Evolutionary conservation across 306 rosid genomes (phyloP), one percentile per base, ranked within the genome.

Genomic region (Vigna nakashimae): DNA sequence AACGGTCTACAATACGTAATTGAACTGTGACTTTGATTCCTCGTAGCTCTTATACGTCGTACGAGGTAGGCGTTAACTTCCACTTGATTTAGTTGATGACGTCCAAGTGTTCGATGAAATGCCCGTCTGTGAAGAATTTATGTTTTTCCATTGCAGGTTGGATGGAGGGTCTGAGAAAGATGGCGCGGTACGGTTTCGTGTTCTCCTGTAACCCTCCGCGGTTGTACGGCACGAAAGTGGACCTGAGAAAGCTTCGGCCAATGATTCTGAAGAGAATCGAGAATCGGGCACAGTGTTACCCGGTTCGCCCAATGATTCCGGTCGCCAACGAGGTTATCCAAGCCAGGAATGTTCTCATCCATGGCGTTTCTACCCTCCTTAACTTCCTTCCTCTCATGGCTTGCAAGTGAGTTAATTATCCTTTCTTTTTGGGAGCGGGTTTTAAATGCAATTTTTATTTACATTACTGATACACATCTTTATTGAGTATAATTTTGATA

Each of bases 251-350:
- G 83, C 89, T 89, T 11, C 86, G 93, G 10, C 85, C 96, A 20
- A 96, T 92, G 97, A 89, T 96, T 52, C 78, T 83, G 20, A 68
- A 91, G 68, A 81, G 97, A 84, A 87, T 96, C 50, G 84, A 92
- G 75, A 78, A 79, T 11, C 91, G 89, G 77, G 80, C 90, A 7
- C 82, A 83, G 10, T 74, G 65, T 58, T 96, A 90, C 66, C 97
- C 99, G 1, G 71, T 91, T 57, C 84, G 43, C 43, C 43, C 80
- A 56, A 83, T 92, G 91, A 20, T 83, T 77, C 97, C 95, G 0
- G 92, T 92, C n/a, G 97, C 96, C 2, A 57, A 76, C 71, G 87
- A 90, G 80, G 96, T 87, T 9, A 88, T 93, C 45, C 62, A 80
- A 17, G 84, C 94, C 11, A 80, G 96, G 82, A 75, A 75, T 55